These are phyloP conservation scores for Ogataea hybrid DNA, from an alignment of 1,139 yeast species.

Conservation along the genomic window DNA sequence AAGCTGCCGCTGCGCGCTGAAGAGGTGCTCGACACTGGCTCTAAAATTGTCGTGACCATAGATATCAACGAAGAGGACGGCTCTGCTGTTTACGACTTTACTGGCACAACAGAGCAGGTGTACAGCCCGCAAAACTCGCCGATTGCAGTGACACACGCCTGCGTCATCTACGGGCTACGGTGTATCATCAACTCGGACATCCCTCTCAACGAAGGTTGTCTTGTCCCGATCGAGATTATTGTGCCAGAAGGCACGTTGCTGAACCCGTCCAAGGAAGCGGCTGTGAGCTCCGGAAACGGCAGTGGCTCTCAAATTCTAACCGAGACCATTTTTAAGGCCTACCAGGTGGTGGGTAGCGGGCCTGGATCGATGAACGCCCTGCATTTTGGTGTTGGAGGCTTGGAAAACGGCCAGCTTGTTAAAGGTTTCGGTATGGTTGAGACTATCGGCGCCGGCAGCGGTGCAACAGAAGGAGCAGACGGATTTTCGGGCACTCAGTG, in stretches of 20 bases:
- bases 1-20: conserved; percentile 25
- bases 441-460: conserved; percentile 60
- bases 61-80: conserved; percentile 35
- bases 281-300: conserved; percentile 52
- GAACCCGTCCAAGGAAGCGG: conserved; percentile 39
- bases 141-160: conserved; percentile 37
- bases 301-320: conserved; percentile 41
- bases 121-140: conserved; percentile 40
- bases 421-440: conserved; percentile 69
- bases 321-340: conserved; percentile 38
- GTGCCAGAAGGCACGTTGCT: conserved; percentile 39
- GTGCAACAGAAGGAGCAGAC: conserved; percentile 32
- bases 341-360: conserved; percentile 38
- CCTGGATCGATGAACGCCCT: conserved; percentile 60
- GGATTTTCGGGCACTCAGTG: conserved; percentile 34
- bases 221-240: conserved; percentile 37
- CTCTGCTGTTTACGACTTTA: conserved; percentile 45
- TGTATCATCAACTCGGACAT: conserved; percentile 39
- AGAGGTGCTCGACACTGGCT: conserved; percentile 33
- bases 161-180: conserved; percentile 39
- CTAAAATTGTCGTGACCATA: conserved; percentile 30
- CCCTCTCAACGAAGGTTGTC: conserved; percentile 42
- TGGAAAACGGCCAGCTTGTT: conserved; percentile 29
- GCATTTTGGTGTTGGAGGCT: conserved; percentile 48
- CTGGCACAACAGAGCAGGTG: conserved; percentile 42